Base-by-base conservation (phyloP, 176 grass and related monocot genomes). In the Typha latifolia region DNA sequence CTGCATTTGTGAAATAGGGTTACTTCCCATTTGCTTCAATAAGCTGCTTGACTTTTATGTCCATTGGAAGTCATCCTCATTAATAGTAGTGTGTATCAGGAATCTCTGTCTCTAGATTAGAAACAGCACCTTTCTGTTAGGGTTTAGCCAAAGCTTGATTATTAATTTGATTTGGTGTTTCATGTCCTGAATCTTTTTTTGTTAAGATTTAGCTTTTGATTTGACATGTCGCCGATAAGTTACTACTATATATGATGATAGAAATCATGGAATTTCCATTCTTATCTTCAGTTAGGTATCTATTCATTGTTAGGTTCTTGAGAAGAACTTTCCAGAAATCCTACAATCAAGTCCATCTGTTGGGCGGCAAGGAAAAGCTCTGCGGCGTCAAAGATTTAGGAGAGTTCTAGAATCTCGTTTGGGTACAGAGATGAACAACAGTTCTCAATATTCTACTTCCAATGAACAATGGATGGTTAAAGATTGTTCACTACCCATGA, bases 311-410 rank as follows among this genome's bases (percentile, higher is more conserved):
- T 69, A 96, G 88, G 62, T 86, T 64, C 83, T 97, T 77, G 88
- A 92, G 69, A 99, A 81, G 72, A 75, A 77, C 82, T 90, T 87
- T 71, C 86, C 89, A 22, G 70, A 87, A 61, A 53, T 87, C 63
- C 73, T 76, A 76, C 84, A 51, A 74, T 85, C 72, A 70, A 93
- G 77, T 51, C 94, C 83, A 74, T 99, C 94, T 63, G 93, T 99
- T 71, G 94, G 84, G 70, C 85, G 89, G 56, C 84, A 93, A 82
- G 94, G 89, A 72, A 99, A 93, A 89, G 83, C 94, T 81, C 72
- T 99, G 53, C 75, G 79, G 18, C 79, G 79, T 47, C 94, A 78
- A 79, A 86, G 71, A 67, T 73, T 82, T 66, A 49, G 48, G 61
- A 90, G 81, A 72, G 75, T 83, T 80, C 34, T 90, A 69, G 86